Conservation (phyloP, 805 yeast genomes). For the Spencermartinsiella europaea region DNA sequence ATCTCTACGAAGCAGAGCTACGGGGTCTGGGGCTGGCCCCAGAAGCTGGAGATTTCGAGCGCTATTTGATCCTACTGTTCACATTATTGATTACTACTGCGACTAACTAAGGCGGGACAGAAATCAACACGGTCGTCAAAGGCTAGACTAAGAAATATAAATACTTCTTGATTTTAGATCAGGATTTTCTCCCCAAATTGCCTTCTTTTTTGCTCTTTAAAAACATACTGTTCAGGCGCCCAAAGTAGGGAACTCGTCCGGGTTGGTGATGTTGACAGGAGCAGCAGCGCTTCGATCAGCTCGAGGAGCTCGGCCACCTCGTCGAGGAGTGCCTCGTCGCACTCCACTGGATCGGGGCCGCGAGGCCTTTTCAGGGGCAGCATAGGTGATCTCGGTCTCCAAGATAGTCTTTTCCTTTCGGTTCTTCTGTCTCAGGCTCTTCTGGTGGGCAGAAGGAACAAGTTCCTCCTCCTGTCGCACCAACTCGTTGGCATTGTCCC, state of each 20-base stretch:
- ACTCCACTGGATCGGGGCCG: conserved; percentile 13
- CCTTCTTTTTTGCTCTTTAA: neutral
- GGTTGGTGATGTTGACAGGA: conserved; percentile 24
- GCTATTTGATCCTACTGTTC: too few species aligned
- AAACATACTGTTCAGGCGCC: conserved; percentile 19
- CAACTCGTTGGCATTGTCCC: conserved; percentile 51
- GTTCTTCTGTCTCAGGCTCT: conserved; percentile 66
- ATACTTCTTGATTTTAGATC: too few species aligned
- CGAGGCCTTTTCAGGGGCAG: conserved; percentile 39
- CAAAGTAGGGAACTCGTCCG: conserved; percentile 26
- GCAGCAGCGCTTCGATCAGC: conserved; percentile 33
- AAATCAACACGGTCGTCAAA: too few species aligned
- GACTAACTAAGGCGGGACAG: too few species aligned
- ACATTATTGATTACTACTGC: too few species aligned
- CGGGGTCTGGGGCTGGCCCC: too few species aligned
- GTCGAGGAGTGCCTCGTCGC: conserved; percentile 8
- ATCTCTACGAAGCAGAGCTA: too few species aligned
- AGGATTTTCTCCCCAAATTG: too few species aligned
- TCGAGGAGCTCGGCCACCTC: conserved; percentile 27
- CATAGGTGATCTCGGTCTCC: conserved; percentile 66
- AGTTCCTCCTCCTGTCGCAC: conserved; percentile 58
- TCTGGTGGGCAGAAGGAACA: conserved; percentile 55
- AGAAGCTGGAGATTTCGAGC: too few species aligned
- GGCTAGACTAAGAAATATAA: too few species aligned
- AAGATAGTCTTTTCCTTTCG: conserved; percentile 76